Percentiles rank a stretch among this genome's conserved stretches.
phyloP scores from a whole-genome alignment of 805 yeast species.

The Schwanniomyces polymorphus region DNA sequence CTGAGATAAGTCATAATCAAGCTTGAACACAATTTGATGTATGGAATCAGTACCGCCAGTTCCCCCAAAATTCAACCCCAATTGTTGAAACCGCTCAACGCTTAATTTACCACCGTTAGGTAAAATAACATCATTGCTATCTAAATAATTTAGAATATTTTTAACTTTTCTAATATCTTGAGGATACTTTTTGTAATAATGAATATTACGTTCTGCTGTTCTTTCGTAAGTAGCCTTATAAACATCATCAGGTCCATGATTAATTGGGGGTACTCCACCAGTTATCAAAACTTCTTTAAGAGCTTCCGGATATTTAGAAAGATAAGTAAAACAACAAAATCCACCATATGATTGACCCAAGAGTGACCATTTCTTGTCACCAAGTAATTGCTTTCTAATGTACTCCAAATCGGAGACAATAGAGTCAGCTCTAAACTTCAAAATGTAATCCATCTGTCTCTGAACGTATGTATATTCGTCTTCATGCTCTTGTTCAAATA shows the following conservation, averaged over 20 bases:
- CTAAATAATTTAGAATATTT: conserved; percentile 34
- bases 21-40: conserved; percentile 44
- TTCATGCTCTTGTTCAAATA: conserved; percentile 10
- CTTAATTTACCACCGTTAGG: conserved; percentile 54
- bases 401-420: conserved; percentile 52
- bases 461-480: conserved; percentile 14
- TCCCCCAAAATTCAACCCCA: conserved; percentile 53
- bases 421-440: conserved; percentile 53
- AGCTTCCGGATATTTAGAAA: conserved; percentile 44
- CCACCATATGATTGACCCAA: conserved; percentile 62
- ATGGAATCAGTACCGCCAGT: conserved; percentile 49
- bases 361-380: conserved; percentile 46
- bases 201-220: conserved; percentile 48
- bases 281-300: conserved; percentile 48
- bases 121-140: conserved; percentile 25
- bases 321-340: conserved; percentile 49
- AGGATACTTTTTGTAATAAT: conserved; percentile 50
- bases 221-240: conserved; percentile 47
- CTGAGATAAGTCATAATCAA: conserved; percentile 36
- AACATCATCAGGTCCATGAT: conserved; percentile 45
- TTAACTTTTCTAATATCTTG: conserved; percentile 42
- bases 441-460: conserved; percentile 38
- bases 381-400: conserved; percentile 39
- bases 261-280: conserved; percentile 61
- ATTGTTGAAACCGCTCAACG: conserved; percentile 52